Conservation (phyloP, 2,329 filamentous ascomycete species). For the Epichloe aotearoae region DNA sequence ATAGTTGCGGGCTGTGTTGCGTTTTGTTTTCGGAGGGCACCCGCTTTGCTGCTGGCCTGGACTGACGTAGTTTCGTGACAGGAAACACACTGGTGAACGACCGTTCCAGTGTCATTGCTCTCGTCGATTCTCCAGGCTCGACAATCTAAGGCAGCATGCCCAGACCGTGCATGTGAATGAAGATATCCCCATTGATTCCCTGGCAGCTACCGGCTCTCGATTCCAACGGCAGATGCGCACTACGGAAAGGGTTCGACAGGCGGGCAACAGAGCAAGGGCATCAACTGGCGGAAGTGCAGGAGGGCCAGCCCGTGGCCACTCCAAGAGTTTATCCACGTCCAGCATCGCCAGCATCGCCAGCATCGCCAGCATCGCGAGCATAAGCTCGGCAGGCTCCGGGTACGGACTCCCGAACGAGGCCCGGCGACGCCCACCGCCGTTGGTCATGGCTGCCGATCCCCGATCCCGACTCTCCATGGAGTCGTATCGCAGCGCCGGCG, state of each 20-base stretch:
- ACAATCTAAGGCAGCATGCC: slow-evolving; percentile 92
- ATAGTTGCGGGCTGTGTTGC: no score
- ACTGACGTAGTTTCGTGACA: slow-evolving; percentile 18
- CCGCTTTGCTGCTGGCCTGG: neutral
- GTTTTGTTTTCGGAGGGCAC: neutral
- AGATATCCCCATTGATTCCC: slow-evolving; percentile 84
- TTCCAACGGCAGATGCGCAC: slow-evolving; percentile 84
- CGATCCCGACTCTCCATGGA: slow-evolving; percentile 56
- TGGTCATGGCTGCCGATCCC: slow-evolving; percentile 68
- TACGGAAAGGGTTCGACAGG: slow-evolving; percentile 63
- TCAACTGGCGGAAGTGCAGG: slow-evolving; percentile 64
- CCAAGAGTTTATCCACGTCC: slow-evolving; percentile 73
- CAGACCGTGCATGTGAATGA: slow-evolving; percentile 97
- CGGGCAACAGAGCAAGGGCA: slow-evolving; percentile 59
- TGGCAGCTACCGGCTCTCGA: slow-evolving; percentile 81
- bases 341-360: slow-evolving; percentile 73
- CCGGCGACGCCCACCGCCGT: slow-evolving; percentile 62
- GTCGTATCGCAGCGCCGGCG: slow-evolving; percentile 49
- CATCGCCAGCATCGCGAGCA: slow-evolving; percentile 69
- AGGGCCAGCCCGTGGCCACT: slow-evolving; percentile 63
- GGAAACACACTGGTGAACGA: slow-evolving; percentile 94
- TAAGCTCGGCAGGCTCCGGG: slow-evolving; percentile 51
- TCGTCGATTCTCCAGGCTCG: slow-evolving; percentile 80
- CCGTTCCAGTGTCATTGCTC: slow-evolving; percentile 96
- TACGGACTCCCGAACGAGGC: slow-evolving; percentile 53